Base-by-base conservation (phyloP, 257 asterid genomes). In the Fraxinus anomala region DNA sequence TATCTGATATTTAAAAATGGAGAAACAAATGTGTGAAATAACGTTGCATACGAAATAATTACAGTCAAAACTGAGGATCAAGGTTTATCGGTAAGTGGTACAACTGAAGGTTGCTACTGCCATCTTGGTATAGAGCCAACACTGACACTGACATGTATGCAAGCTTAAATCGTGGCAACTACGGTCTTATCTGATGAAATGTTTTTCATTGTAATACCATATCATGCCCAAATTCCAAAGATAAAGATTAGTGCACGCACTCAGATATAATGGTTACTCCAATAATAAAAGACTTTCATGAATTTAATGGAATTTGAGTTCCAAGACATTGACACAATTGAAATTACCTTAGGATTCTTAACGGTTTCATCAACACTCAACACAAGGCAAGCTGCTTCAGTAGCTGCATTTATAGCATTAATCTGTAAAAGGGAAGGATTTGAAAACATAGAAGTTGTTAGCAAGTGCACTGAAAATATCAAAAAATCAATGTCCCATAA, bases 361-460 rank as follows among this genome's bases (percentile, higher is more conserved):
- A 92, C 95, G 0, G 97, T 94, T 81, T 92, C 97, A 71, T 92
- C 97, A 51, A 94, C 98, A 75, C 96, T 92, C 71, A 92, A 78
- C 70, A 94, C 89, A 28, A 92, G 92, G 86, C 96, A 94, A 73
- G 96, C 97, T 34, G 97, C 98, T 87, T 94, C 98, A 0, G 97
- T 92, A 40, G 98, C 97, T 11, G 97, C 98, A 77, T 93, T 91
- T 67, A 93, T 93, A 80, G 98, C 97, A 84, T 91, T 91, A 40
- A 93, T 88, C 98, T 91, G 88, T 54, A 51, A 67, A 74, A 63
- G 28, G 36, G 36, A 11, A 63, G 69, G 36, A 26, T 63, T 63
- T 63, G 16, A 42, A 21, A 73, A 73, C 26, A 33, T 63, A 0
- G 19, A 3, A 19, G 42, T 34, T 34, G 8, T 66, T 70, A 17